Base-by-base conservation (phyloP, 139 green algal genomes). In the Dunaliella primolecta region DNA sequence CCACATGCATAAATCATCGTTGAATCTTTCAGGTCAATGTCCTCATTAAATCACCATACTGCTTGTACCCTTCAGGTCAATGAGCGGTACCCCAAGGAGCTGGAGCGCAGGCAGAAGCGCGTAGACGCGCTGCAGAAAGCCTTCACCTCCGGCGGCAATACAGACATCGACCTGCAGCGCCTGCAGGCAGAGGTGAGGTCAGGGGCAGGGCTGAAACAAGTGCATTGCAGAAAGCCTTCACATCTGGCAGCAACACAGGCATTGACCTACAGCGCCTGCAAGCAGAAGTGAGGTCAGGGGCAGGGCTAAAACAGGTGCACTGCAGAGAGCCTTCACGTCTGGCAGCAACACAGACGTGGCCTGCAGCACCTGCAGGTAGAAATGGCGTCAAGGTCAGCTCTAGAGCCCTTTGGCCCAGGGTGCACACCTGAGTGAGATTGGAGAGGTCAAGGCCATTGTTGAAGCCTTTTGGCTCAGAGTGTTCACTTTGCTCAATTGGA, bases 231-330 rank as follows among this genome's bases (percentile, higher is more conserved):
- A 87, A 92, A 84, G 88, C 88, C 33, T 86, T 93, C 31, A 87
- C 82, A 71, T 90, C 85, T 30, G 81, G 83, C 76, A 87, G 91
- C 57, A 91, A 88, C 85, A 92, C 88, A 20, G 90, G 92, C 75
- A 70, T 83, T 30, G 89, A 92, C 81, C 86, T 92, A 85, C 87
- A 90, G 83, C 76, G 84, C n/a, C 83, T 92, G 89, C 86, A 90
- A 72, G 34, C 33, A 56, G 81, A 88, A 57, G 80, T 86, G 76
- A n/a, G n/a, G n/a, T n/a, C n/a, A n/a, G n/a, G n/a, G n/a, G n/a
- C n/a, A n/a, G n/a, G n/a, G n/a, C n/a, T n/a, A n/a, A n/a, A n/a
- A n/a, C n/a, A 76, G 71, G 70, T 1, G 88, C 88, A 35, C 82
- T 93, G 76, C 84, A 89, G 29, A 87, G 91, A 84, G 88, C 88